phyloP scores from a whole-genome alignment of 805 yeast species.

The Candida coquimbonensis region DNA sequence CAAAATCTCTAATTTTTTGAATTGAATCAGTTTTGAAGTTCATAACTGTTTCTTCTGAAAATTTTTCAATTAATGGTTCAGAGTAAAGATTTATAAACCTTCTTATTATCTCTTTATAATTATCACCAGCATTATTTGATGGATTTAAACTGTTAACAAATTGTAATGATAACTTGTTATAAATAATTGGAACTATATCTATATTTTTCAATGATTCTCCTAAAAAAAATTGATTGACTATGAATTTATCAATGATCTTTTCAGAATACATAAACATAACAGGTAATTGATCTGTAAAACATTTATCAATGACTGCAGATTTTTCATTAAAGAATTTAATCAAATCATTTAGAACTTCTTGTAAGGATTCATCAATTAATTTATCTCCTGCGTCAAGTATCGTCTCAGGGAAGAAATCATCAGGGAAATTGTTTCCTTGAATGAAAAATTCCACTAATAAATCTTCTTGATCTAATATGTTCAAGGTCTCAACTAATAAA shows the following conservation, averaged over 20 bases:
- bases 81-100: slow-evolving; percentile 32
- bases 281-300: slow-evolving; percentile 34
- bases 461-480: slow-evolving; percentile 28
- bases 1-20: slow-evolving; percentile 22
- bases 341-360: slow-evolving; percentile 22
- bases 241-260: slow-evolving; percentile 30
- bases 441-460: slow-evolving; percentile 33
- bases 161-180: slow-evolving; percentile 20
- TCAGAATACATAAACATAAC: slow-evolving; percentile 32
- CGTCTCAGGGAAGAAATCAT: slow-evolving; percentile 24
- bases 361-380: slow-evolving; percentile 19
- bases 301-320: slow-evolving; percentile 29
- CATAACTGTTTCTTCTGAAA: slow-evolving; percentile 25
- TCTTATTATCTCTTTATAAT: slow-evolving; percentile 22
- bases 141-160: slow-evolving; percentile 31
- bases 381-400: slow-evolving; percentile 19
- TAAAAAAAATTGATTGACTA: slow-evolving; percentile 22
- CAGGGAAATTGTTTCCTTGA: slow-evolving; percentile 28
- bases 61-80: slow-evolving; percentile 28
- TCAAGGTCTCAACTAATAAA: slow-evolving; percentile 20
- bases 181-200: slow-evolving; percentile 27
- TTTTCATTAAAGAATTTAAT: slow-evolving; percentile 28
- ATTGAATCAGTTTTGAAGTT: slow-evolving; percentile 25
- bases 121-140: slow-evolving; percentile 31
- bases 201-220: slow-evolving; percentile 22